A percentile compares a stretch with the other conserved stretches of the same genome.
Evolutionary conservation across 1,139 yeast species (phyloP).

Genomic region (Taiozyma sp.): DNA sequence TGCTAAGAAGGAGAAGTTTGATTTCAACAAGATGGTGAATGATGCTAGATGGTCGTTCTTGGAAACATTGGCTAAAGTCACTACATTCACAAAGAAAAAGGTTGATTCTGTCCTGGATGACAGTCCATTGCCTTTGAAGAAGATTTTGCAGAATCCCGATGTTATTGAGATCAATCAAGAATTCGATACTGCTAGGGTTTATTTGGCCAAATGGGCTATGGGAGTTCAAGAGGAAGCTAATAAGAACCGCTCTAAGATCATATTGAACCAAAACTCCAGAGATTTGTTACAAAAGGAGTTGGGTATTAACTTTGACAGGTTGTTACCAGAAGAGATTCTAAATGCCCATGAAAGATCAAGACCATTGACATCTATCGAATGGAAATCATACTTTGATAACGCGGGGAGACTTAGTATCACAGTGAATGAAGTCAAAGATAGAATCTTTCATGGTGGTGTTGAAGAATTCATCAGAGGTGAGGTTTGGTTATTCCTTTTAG

Average conservation of each 20-base stretch:
- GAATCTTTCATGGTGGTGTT: slow-evolving; percentile 89
- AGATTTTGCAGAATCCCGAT: slow-evolving; percentile 68
- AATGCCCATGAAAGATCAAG: slow-evolving; percentile 54
- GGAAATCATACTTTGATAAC: slow-evolving; percentile 80
- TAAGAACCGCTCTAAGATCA: slow-evolving; percentile 50
- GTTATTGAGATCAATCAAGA: slow-evolving; percentile 80
- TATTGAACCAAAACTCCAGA: slow-evolving; percentile 56
- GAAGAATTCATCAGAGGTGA: slow-evolving; percentile 54
- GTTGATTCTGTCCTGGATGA: slow-evolving; percentile 58
- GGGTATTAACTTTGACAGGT: slow-evolving; percentile 46
- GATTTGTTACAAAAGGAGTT: slow-evolving; percentile 60
- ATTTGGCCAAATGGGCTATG: slow-evolving; percentile 95
- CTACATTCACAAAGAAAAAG: slow-evolving; percentile 34
- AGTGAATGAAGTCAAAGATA: slow-evolving; percentile 66
- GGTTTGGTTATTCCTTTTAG: slow-evolving; percentile 84
- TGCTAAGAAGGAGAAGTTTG: slow-evolving; percentile 24
- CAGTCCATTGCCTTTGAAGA: slow-evolving; percentile 57
- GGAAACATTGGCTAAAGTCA: slow-evolving; percentile 78
- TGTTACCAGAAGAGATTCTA: slow-evolving; percentile 50
- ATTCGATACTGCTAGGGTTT: slow-evolving; percentile 86
- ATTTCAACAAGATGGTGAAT: slow-evolving; percentile 45
- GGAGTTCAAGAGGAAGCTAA: slow-evolving; percentile 93
- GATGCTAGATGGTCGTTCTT: slow-evolving; percentile 82
- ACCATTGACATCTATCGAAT: slow-evolving; percentile 64
- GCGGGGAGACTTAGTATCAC: slow-evolving; percentile 70